Percentiles rank a stretch among this genome's conserved stretches.
These are phyloP conservation scores for Vanderwaltozyma polyspora DNA, from an alignment of 805 yeast genomes.

Conservation along the genomic window DNA sequence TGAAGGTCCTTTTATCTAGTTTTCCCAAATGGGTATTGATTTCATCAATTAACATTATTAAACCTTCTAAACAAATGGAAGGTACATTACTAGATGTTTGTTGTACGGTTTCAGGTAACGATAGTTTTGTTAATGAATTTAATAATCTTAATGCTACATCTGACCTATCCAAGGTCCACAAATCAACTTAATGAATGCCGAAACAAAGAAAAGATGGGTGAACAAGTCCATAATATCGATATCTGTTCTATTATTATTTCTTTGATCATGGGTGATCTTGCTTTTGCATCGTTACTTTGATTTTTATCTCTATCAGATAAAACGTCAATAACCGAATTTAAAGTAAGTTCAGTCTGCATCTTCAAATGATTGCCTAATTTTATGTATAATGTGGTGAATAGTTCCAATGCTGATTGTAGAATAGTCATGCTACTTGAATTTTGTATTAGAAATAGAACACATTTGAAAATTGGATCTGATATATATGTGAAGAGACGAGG, in stretches of 20 bases:
- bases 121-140: slow-evolving; percentile 60
- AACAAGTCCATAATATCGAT: slow-evolving; percentile 70
- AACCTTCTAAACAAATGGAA: slow-evolving; percentile 84
- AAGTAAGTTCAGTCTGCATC: slow-evolving; percentile 66
- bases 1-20: slow-evolving; percentile 13
- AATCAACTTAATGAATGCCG: slow-evolving; percentile 72
- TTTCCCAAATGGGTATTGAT: slow-evolving; percentile 36
- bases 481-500: slow-evolving; percentile 55
- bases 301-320: slow-evolving; percentile 19
- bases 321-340: slow-evolving; percentile 49
- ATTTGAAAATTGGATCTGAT: slow-evolving; percentile 70
- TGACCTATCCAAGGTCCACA: slow-evolving; percentile 79
- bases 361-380: slow-evolving; percentile 54
- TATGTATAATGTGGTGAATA: slow-evolving; percentile 60
- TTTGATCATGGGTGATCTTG: slow-evolving; percentile 30
- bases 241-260: slow-evolving; percentile 79
- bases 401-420: slow-evolving; percentile 58
- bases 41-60: slow-evolving; percentile 57
- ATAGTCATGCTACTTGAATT: slow-evolving; percentile 55
- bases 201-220: slow-evolving; percentile 67
- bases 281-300: not conserved
- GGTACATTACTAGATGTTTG: slow-evolving; percentile 80
- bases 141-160: slow-evolving; percentile 62
- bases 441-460: slow-evolving; percentile 67
- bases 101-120: slow-evolving; percentile 77